Base-by-base conservation (phyloP, 2,329 filamentous ascomycete genomes). In the Paraconiothyrium sp. region DNA sequence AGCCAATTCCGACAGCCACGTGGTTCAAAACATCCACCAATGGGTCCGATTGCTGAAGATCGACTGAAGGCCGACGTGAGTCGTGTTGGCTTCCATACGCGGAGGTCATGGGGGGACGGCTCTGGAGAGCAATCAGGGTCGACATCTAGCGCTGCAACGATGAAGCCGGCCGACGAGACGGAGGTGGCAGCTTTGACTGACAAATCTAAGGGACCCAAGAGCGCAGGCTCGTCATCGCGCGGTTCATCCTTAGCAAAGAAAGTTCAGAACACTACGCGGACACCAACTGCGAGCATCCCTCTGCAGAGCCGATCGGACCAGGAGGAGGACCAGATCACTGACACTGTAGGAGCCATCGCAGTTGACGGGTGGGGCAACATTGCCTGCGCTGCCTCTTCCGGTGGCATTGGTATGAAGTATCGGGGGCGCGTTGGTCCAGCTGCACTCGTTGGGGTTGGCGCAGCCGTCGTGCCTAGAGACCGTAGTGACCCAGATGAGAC, bases 361-460 rank as follows among this genome's bases (percentile, higher is more conserved):
- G 90, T 99, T 65, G 95, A 99, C 73, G 86, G 86, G 54, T 87
- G 86, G 69, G 95, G 95, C 16, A 90, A 91, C 61, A 97, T 99
- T 74, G 94, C 96, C 4, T 95, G 94, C 4, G 95, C 91, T 16
- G 97, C 95, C 1, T 99, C 95, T 1, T 99, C 96, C 16, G 95
- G 95, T 6, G 95, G 95, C 1, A 99, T 99, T 75, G 94, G 95
- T 32, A 97, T 99, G 94, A 99, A 99, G 76, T 94, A 97, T 78
- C 88, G 89, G 62, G 96, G 95, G 6, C 90, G 95, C 39, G 87
- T 97, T 65, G 96, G 95, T 0, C 95, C 95, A 35, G 96, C 95
- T 37, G 95, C 95, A 22, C 85, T 99, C 16, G 92, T 98, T 14
- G 94, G 95, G 8, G 88, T 98, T 57, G 95, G 95, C 59, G 94